A percentile compares a stretch with the other conserved stretches of the same genome.
Conservation (phyloP, 306 rosid genomes). For the Malus orientalis region DNA sequence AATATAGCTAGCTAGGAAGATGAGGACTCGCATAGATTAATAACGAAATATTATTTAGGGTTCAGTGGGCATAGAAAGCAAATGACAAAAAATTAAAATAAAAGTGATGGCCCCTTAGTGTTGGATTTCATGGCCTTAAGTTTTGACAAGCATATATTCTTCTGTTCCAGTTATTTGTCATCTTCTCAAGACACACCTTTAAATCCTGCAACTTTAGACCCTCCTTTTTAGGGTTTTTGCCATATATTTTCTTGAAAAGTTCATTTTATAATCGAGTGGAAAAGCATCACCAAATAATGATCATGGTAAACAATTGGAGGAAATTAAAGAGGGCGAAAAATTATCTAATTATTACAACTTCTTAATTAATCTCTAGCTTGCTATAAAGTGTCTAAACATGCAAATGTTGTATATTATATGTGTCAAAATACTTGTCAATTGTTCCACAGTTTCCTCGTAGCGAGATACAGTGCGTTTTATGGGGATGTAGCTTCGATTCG, state of each 20-base stretch:
- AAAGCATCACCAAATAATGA: constrained; percentile 13
- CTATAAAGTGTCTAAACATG: background rate
- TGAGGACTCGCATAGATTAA: constrained; percentile 14
- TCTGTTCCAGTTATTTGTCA: constrained; percentile 48
- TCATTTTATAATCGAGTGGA: constrained; percentile 13
- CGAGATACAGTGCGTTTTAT: background rate
- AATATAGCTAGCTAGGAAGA: background rate
- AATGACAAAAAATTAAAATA: constrained; percentile 7
- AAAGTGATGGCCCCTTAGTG: constrained; percentile 15
- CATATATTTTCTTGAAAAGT: constrained; percentile 28
- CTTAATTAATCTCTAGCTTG: background rate
- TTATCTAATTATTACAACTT: background rate
- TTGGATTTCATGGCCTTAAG: constrained; percentile 38
- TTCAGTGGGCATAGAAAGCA: constrained; percentile 26
- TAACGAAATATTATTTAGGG: background rate
- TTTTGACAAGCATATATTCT: constrained; percentile 54
- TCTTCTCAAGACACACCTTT: constrained; percentile 39
- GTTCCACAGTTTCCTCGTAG: background rate
- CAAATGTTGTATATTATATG: background rate
- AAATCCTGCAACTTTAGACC: constrained; percentile 47
- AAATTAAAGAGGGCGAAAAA: background rate
- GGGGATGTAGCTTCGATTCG: too few species aligned
- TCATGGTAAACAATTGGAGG: background rate
- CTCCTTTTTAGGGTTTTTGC: constrained; percentile 44
- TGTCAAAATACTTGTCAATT: background rate